These are phyloP conservation scores for Vitis hybrid DNA, from an alignment of 177 flowering plant species.

Conservation along the genomic window DNA sequence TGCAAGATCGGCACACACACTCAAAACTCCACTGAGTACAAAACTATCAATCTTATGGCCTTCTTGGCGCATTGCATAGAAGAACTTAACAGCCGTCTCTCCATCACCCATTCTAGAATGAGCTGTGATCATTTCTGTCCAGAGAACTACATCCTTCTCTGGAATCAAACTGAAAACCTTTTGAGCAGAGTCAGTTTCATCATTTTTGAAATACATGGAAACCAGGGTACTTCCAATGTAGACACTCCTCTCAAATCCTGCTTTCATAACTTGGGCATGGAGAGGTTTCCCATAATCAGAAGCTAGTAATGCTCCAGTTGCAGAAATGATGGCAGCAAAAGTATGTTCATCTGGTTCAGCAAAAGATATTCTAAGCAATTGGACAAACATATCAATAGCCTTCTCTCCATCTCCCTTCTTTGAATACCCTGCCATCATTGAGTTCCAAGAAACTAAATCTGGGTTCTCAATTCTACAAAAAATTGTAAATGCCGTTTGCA, in stretches of 20 bases:
- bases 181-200: conserved; percentile 47
- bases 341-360: conserved; percentile 75
- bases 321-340: conserved; percentile 54
- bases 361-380: conserved; percentile 27
- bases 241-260: conserved; percentile 50
- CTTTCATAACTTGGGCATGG: conserved; percentile 55
- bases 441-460: conserved; percentile 82
- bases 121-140: conserved; percentile 89
- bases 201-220: conserved; percentile 68
- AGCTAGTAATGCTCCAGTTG: conserved; percentile 32
- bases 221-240: conserved; percentile 63
- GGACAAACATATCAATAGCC: conserved; percentile 55
- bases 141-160: conserved; percentile 65
- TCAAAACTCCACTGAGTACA: conserved; percentile 64
- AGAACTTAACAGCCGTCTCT: conserved; percentile 52
- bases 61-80: conserved; percentile 49
- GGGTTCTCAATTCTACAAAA: conserved; percentile 51
- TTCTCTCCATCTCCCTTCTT: conserved; percentile 50
- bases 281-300: conserved; percentile 57
- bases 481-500: conserved; percentile 35
- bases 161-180: conserved; percentile 38
- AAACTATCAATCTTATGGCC: conserved; percentile 60
- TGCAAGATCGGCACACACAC: conserved; percentile 85
- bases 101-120: conserved; percentile 49
- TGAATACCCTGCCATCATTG: conserved; percentile 65